Conservation (phyloP, 2,329 filamentous ascomycete genomes). For the Paecilomyces sp. region DNA sequence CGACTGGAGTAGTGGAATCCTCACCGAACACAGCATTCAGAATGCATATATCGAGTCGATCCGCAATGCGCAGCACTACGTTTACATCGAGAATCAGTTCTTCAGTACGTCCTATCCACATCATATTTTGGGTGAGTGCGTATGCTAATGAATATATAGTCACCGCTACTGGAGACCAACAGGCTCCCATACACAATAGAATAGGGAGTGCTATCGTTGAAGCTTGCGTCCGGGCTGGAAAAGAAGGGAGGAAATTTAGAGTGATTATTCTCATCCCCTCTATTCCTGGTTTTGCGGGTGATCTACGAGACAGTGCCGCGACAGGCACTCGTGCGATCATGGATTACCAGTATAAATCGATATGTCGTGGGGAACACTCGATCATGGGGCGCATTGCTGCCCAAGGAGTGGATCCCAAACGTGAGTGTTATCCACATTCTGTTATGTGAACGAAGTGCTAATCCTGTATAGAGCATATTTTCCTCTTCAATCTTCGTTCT, state of each 20-base stretch:
- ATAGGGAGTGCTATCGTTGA: constrained; percentile 88
- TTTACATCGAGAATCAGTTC: constrained; percentile 99
- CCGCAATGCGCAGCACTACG: constrained; percentile 77
- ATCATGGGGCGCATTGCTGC: constrained; percentile 74
- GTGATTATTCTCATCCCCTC: constrained; percentile 87
- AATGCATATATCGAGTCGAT: constrained; percentile 85
- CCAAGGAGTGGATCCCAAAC: constrained; percentile 65
- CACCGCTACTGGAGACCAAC: constrained; percentile 83
- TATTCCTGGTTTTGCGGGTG: constrained; percentile 89
- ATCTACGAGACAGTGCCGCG: constrained; percentile 75
- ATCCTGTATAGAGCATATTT: constrained; percentile 60
- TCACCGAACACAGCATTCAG: constrained; percentile 75
- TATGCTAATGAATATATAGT: constrained; percentile 37
- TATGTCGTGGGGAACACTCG: constrained; percentile 82
- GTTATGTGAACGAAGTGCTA: background rate
- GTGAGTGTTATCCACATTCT: constrained; percentile 14
- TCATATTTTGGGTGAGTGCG: background rate
- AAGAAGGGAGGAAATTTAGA: constrained; percentile 79
- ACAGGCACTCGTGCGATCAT: constrained; percentile 88
- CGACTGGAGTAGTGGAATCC: constrained; percentile 90
- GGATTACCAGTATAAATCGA: constrained; percentile 98
- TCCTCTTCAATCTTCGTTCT: constrained; percentile 86
- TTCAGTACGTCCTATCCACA: constrained; percentile 56
- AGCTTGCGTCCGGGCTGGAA: constrained; percentile 70
- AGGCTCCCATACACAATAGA: constrained; percentile 77